Percentiles rank a stretch among this genome's conserved stretches.
Conservation (phyloP, 176 grass and related monocot species). For the Carex littledalei region DNA sequence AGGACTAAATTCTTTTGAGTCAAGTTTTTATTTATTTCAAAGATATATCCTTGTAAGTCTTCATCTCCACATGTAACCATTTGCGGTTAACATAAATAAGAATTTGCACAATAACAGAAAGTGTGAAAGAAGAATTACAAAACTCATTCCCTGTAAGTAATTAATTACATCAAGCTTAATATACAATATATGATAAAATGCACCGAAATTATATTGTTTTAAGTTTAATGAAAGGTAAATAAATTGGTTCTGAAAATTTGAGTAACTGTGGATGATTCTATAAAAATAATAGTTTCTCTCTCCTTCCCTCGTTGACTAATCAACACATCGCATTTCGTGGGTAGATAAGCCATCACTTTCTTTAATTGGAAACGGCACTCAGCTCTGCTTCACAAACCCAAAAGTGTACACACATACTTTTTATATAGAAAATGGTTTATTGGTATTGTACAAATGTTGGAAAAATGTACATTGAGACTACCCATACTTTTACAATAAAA, state of each 20-base stretch:
- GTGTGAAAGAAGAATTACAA: background rate
- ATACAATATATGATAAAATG: background rate
- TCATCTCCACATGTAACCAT: background rate
- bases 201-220: background rate
- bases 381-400: background rate
- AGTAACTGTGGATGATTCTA: background rate
- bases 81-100: no score
- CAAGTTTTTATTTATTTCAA: no score
- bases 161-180: background rate
- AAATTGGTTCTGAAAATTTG: background rate
- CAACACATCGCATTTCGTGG: background rate
- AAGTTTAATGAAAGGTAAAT: background rate
- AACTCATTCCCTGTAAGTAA: background rate
- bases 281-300: background rate
- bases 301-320: background rate
- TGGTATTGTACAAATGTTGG: background rate
- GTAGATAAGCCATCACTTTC: constrained; percentile 12
- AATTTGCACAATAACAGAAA: background rate
- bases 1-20: no score
- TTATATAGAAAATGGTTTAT: background rate
- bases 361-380: background rate
- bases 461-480: background rate
- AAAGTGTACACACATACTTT: background rate
- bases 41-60: no score
- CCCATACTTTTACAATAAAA: background rate